Base-by-base conservation (phyloP, 2,329 filamentous ascomycete genomes). In the Penicillium sp. region DNA sequence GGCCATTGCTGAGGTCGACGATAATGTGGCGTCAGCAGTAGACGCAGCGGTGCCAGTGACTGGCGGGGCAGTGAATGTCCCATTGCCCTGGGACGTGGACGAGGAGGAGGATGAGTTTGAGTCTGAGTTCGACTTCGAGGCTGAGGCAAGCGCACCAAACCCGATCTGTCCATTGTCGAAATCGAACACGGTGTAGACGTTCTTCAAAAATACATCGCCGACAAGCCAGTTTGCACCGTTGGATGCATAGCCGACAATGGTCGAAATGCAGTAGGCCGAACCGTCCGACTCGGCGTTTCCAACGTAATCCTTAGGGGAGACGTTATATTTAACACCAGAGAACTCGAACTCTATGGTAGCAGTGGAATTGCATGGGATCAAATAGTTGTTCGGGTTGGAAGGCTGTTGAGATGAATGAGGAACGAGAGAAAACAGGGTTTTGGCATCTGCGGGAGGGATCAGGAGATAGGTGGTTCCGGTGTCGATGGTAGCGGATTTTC, bases 171-270 rank as follows among this genome's bases (percentile, higher is more conserved):
- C 67, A 38, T 77, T 68, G 49, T 93, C 91, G 53, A 84, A 85
- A 72, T 96, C 92, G 71, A 96, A 96, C 25, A 94, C 87, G 1
- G 86, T 81, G 70, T 96, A 96, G 17, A 96, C 91, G 66, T 96
- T 96, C 78, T 96, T 96, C 60, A 96, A 76, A 67, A 96, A 96
- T 0, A 89, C 85, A 64, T 92, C 91, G 2, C 92, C 92, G 1
- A 96, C 75, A n/a, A 96, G 80, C 91, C 91, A 96, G 29, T 77
- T 70, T 66, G 66, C 80, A 0, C 80, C 76, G 47, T 91, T 86
- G 15, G 90, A 85, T 69, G 88, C 83, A 27, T 86, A 81, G 1
- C 89, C 89, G 53, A 91, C 87, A 36, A 96, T 84, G 66, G 90
- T 92, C 71, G 89, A 93, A 19, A 84, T 65, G 62, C 83, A 86